These are phyloP conservation scores for Macrocystidia cucumis DNA, from an alignment of 1,284 basidiomycete species.

Conservation along the genomic window DNA sequence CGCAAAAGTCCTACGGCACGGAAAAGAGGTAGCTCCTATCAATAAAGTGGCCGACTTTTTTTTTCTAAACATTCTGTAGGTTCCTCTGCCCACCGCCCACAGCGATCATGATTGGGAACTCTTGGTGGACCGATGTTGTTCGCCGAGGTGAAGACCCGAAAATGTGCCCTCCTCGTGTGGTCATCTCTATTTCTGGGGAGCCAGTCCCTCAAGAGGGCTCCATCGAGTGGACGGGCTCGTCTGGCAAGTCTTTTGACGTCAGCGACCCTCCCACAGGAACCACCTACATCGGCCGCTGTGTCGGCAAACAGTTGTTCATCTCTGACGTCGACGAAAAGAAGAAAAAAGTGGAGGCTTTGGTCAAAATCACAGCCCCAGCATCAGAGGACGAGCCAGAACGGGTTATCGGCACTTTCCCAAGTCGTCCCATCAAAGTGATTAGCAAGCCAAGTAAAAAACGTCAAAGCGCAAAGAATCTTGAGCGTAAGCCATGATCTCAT, in stretches of 20 bases:
- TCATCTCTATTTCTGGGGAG: constrained; percentile 90
- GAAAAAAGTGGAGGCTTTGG: constrained; percentile 86
- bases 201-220: constrained; percentile 74
- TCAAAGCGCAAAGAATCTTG: constrained; percentile 88
- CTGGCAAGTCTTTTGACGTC: constrained; percentile 77
- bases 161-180: constrained; percentile 74
- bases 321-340: constrained; percentile 87
- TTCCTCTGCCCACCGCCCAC: constrained; percentile 96
- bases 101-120: constrained; percentile 89
- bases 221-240: constrained; percentile 79
- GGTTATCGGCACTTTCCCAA: constrained; percentile 81
- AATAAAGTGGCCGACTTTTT: constrained; percentile 8
- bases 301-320: constrained; percentile 88
- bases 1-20: constrained; percentile 94
- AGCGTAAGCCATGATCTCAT: constrained; percentile 53
- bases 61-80: constrained; percentile 20
- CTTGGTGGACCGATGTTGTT: constrained; percentile 84
- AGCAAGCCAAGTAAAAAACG: constrained; percentile 96
- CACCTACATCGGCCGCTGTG: constrained; percentile 80
- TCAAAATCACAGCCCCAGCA: constrained; percentile 81
- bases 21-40: constrained; percentile 86
- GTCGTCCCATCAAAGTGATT: constrained; percentile 94
- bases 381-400: constrained; percentile 73
- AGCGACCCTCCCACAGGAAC: constrained; percentile 74
- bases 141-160: constrained; percentile 69